A percentile compares a stretch with the other conserved stretches of the same genome.
Conservation (phyloP, 305 asterid genomes). For the Fraxinus nigra region DNA sequence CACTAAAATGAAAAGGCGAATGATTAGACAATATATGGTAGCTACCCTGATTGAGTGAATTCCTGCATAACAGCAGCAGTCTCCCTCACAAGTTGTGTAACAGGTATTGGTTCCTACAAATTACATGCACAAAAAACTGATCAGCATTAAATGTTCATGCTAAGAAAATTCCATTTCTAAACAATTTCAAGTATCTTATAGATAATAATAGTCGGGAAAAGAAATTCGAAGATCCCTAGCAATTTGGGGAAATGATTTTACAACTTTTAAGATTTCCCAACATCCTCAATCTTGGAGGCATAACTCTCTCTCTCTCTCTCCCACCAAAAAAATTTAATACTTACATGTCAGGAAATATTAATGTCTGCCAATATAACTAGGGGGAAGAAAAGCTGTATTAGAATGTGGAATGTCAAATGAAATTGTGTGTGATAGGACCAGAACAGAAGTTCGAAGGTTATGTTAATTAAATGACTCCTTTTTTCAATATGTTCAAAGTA, state of each 20-base stretch:
- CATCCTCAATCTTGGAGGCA: background rate
- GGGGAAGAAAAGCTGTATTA: background rate
- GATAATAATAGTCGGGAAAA: background rate
- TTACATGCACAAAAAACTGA: conserved; percentile 13
- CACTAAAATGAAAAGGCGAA: conserved; percentile 4
- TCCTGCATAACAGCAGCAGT: conserved; percentile 98
- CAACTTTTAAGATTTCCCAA: background rate
- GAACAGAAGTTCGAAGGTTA: background rate
- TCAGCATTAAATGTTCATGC: conserved; percentile 20
- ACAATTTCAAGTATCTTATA: background rate
- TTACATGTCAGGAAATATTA: background rate
- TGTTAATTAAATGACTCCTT: background rate
- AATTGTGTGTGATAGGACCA: background rate
- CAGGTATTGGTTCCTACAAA: conserved; percentile 84
- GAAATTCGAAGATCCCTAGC: background rate
- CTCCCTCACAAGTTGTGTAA: conserved; percentile 95
- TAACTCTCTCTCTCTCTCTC: background rate
- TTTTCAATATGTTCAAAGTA: background rate
- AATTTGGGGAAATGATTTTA: background rate
- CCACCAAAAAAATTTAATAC: background rate
- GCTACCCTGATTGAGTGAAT: conserved; percentile 97
- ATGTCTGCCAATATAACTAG: background rate
- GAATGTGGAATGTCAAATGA: background rate
- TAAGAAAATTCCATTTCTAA: background rate
- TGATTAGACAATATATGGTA: background rate